Conservation (phyloP, 163 green algal genomes). For the Scenedesmus sp. region DNA sequence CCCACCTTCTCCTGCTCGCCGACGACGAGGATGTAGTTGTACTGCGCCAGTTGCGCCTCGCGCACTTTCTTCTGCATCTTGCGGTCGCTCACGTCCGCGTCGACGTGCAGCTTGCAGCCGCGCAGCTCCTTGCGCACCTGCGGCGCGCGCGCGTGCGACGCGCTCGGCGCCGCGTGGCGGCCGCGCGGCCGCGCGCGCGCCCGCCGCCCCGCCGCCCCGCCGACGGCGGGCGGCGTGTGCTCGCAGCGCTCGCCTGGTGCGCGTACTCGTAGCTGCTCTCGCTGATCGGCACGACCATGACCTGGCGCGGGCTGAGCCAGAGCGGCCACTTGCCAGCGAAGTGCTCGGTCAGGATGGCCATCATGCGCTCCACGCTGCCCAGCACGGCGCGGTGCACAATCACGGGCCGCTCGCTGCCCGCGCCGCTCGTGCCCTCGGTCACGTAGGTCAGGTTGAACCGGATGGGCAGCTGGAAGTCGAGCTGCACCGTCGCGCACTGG, state of each 20-base stretch:
- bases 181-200: background rate
- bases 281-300: slow-evolving; percentile 96
- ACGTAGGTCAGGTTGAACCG: slow-evolving; percentile 86
- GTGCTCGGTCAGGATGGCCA: slow-evolving; percentile 99
- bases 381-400: slow-evolving; percentile 97
- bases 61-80: slow-evolving; percentile 98
- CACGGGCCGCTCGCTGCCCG: slow-evolving; percentile 80
- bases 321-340: slow-evolving; percentile 98
- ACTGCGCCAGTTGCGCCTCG: slow-evolving; percentile 98
- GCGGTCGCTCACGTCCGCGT: slow-evolving; percentile 82
- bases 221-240: no score
- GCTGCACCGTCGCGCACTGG: slow-evolving; percentile 98
- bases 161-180: no score
- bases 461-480: slow-evolving; percentile 99
- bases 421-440: slow-evolving; percentile 57
- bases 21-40: slow-evolving; percentile 99
- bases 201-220: no score
- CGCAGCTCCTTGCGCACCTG: slow-evolving; percentile 75
- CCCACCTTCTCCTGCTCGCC: slow-evolving; percentile 84
- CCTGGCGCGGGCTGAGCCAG: slow-evolving; percentile 95
- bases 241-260: slow-evolving; percentile 16
- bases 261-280: slow-evolving; percentile 66
- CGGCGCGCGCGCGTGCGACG: background rate
- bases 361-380: slow-evolving; percentile 98
- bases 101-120: slow-evolving; percentile 71